A percentile compares a stretch with the other conserved stretches of the same genome.
phyloP scores from a whole-genome alignment of 805 yeast species.

The Cyberlindnera samutprakarnensis region DNA sequence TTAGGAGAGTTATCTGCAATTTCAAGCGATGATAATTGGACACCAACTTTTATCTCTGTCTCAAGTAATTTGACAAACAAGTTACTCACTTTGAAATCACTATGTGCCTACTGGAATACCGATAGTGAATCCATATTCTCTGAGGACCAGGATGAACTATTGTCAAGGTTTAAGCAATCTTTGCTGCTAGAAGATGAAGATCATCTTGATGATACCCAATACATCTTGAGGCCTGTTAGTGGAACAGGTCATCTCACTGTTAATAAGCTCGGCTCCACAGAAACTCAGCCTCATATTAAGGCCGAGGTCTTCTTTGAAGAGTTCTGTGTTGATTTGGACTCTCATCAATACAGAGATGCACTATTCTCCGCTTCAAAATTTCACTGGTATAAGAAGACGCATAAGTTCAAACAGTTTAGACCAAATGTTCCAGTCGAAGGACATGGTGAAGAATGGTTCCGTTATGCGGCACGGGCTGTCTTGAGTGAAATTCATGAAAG shows the following conservation, averaged over 20 bases:
- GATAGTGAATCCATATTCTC: conserved; percentile 41
- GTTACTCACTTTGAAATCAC: conserved; percentile 61
- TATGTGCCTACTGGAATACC: conserved; percentile 83
- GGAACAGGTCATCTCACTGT: conserved; percentile 80
- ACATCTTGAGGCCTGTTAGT: conserved; percentile 75
- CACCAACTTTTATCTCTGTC: conserved; percentile 74
- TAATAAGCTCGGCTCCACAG: conserved; percentile 72
- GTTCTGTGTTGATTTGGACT: conserved; percentile 78
- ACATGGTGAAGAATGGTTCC: conserved; percentile 75
- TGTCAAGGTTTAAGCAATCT: conserved; percentile 39
- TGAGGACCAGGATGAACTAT: conserved; percentile 40
- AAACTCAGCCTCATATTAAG: conserved; percentile 57
- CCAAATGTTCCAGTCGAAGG: conserved; percentile 49
- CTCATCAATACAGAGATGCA: conserved; percentile 76
- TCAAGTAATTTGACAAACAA: conserved; percentile 64
- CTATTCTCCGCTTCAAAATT: conserved; percentile 76
- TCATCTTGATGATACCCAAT: conserved; percentile 34
- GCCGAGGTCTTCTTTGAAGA: conserved; percentile 80
- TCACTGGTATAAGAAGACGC: conserved; percentile 70
- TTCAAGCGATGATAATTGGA: conserved; percentile 81
- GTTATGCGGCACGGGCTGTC: conserved; percentile 72
- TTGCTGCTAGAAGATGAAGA: conserved; percentile 30
- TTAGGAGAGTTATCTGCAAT: conserved; percentile 85
- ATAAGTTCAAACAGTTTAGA: conserved; percentile 61
- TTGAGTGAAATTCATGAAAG: conserved; percentile 73